Conservation (phyloP, 495 filamentous ascomycete species). For the Xylaria palmicola region DNA sequence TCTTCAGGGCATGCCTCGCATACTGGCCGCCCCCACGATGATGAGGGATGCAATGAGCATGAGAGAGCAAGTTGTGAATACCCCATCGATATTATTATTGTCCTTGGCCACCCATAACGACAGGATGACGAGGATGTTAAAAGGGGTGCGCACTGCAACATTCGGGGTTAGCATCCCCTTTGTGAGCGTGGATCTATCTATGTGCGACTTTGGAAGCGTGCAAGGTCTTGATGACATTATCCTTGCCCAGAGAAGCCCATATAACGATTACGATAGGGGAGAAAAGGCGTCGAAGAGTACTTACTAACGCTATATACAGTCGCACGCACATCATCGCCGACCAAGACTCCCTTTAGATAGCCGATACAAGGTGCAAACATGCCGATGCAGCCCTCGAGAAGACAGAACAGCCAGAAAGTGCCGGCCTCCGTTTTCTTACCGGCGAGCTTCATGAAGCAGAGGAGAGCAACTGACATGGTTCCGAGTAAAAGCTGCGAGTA, state of each 20-base stretch:
- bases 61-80: conserved; percentile 39
- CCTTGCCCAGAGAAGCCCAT: not conserved
- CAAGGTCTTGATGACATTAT: not conserved
- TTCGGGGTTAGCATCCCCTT: not conserved
- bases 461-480: conserved; percentile 33
- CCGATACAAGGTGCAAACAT: conserved; percentile 56
- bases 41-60: conserved; percentile 34
- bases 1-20: conserved; percentile 28
- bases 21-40: conserved; percentile 26
- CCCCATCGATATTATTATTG: conserved; percentile 30
- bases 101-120: conserved; percentile 46
- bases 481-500: conserved; percentile 38
- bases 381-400: conserved; percentile 54
- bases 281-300: not conserved
- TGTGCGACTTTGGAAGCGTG: not conserved
- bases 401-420: conserved; percentile 53
- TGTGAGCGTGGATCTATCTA: not conserved
- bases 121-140: conserved; percentile 55
- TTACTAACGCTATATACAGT: conserved; percentile 48
- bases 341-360: conserved; percentile 46
- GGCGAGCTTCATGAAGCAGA: conserved; percentile 42
- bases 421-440: conserved; percentile 39
- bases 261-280: not conserved
- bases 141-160: conserved; percentile 44
- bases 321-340: conserved; percentile 50